Base-by-base conservation (phyloP, 495 filamentous ascomycete species). In the Aspergillus hancockii region DNA sequence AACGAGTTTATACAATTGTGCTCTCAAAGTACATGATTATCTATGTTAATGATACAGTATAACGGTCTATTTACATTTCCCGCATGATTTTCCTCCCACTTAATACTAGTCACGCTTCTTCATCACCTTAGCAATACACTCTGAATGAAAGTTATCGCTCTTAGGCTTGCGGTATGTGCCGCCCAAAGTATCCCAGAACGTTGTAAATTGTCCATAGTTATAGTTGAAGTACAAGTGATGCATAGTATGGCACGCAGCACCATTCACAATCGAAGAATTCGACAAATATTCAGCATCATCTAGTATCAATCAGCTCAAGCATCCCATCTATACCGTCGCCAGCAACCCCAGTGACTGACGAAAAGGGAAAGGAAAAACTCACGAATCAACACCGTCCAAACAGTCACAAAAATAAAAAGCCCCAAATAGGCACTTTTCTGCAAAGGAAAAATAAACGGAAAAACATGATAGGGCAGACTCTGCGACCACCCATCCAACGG, bases 151-250 rank as follows among this genome's bases (percentile, higher is more conserved):
- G 80, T 91, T 92, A 57, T 79, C 81, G 70, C 93, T 88, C 59
- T 92, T 91, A 14, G 93, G 93, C 72, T 84, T 83, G 52, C 91
- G 81, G 77, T 97, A 98, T 62, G 86, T 93, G 40, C 89, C 89
- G 32, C 88, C 88, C 7, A 98, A 67, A 23, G 92, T 85, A 71
- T 98, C 93, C 93, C 93, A 98, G 41, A 96, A 76, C 1, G 93
- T 98, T 2, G 89, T 91, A 75, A 90, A 98, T 71, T 98, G 93
- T 49, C 93, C 93, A 63, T 96, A 98, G 72, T 97, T 98, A 79
- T 91, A 96, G 77, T 95, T 96, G 83, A 98, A 97, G 75, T 94
- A 93, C 13, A 93, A 76, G 69, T 98, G 93, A 71, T 98, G 92
- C 86, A 91, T 87, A 9, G 91, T 93, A 70, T 98, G 93, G 77